A percentile compares a stretch with the other conserved stretches of the same genome.
These are phyloP conservation scores for Exobasidium cylindrosporum DNA, from an alignment of 1,284 basidiomycete species.

Conservation along the genomic window DNA sequence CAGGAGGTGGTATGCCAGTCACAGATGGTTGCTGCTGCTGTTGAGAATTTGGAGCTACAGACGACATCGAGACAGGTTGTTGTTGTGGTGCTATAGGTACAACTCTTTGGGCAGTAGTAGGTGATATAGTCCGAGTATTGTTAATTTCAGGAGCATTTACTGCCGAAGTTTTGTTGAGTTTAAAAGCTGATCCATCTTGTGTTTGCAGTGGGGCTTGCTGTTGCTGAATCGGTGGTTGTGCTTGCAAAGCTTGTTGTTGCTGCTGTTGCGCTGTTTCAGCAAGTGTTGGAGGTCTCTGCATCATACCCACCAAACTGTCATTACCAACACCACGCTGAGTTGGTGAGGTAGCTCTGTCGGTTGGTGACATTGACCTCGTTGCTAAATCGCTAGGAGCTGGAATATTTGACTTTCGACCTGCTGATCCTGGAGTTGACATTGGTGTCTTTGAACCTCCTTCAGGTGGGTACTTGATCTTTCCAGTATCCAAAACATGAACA, in stretches of 20 bases:
- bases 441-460: slow-evolving; percentile 25
- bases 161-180: not conserved
- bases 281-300: not conserved
- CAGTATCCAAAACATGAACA: slow-evolving; percentile 67
- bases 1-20: not conserved
- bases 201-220: not conserved
- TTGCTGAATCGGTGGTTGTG: not conserved
- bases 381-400: not conserved
- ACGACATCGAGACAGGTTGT: slow-evolving; percentile 8
- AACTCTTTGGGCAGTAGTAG: not conserved
- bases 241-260: not conserved
- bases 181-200: no score
- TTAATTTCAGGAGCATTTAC: not conserved
- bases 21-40: slow-evolving; percentile 12
- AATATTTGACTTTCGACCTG: not conserved
- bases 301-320: not conserved
- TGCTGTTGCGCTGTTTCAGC: not conserved
- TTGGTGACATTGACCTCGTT: slow-evolving; percentile 7
- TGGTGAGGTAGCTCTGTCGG: slow-evolving; percentile 31
- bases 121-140: not conserved
- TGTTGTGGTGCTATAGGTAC: slow-evolving; percentile 2
- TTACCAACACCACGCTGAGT: slow-evolving; percentile 16
- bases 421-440: not conserved
- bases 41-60: slow-evolving; percentile 15
- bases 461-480: slow-evolving; percentile 54